A percentile compares a stretch with the other conserved stretches of the same genome.
phyloP scores from a whole-genome alignment of 768 basidiomycete genomes.

The Piloderma croceum region DNA sequence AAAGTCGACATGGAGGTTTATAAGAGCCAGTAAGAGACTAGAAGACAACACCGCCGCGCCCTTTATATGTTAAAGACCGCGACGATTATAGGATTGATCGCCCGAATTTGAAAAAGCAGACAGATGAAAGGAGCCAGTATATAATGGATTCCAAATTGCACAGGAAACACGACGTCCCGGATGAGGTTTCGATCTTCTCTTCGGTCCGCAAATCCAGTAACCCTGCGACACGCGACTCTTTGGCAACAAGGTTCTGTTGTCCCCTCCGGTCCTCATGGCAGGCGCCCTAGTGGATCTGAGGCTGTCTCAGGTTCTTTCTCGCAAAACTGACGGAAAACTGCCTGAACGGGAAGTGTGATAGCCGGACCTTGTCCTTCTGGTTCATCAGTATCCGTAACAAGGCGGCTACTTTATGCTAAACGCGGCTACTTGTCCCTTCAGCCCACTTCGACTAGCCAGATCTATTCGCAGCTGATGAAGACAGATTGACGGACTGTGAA shows the following conservation, averaged over 20 bases:
- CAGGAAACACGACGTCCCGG: background rate
- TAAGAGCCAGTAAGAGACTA: conserved; percentile 8
- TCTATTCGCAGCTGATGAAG: too few relatives aligned
- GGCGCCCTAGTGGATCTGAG: conserved; percentile 1
- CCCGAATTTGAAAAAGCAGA: background rate
- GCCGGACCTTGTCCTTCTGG: too few relatives aligned
- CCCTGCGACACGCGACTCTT: background rate
- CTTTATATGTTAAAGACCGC: conserved; percentile 20
- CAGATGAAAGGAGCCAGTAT: background rate
- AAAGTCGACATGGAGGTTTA: conserved; percentile 29
- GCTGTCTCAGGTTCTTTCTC: background rate
- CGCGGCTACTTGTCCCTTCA: too few relatives aligned
- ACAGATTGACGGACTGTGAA: too few relatives aligned
- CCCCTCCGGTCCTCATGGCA: background rate
- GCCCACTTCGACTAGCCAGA: too few relatives aligned
- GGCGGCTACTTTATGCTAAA: too few relatives aligned
- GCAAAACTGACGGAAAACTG: too few relatives aligned
- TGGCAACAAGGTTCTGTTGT: background rate
- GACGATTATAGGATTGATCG: background rate
- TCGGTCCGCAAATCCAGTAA: background rate
- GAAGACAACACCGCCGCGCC: conserved; percentile 3
- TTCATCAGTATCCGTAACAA: too few relatives aligned
- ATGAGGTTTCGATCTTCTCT: background rate
- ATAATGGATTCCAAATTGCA: background rate
- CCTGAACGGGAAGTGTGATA: too few relatives aligned